Evolutionary conservation across 2,329 filamentous ascomycete genomes (phyloP), one percentile per base, ranked within the genome.

Genomic region (Zelopaecilomyces penicillatus): DNA sequence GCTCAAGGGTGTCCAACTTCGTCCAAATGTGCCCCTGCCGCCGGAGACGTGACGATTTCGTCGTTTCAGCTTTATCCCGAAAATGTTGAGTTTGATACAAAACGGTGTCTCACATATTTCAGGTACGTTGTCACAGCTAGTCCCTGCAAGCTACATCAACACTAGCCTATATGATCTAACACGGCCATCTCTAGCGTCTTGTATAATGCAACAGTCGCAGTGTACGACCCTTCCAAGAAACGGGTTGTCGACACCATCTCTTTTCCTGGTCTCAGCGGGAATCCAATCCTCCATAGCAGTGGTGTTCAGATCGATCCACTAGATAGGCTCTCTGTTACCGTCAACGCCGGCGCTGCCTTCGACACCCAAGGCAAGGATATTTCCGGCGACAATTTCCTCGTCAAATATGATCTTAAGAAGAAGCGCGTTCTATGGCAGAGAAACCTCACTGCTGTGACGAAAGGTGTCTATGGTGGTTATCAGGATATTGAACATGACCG

Each of bases 401-500:
- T 66, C 30, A 65, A 65, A 43, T 66, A 61, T 43, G 55, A 65
- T 42, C 50, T 61, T 2, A 28, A 48, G 7, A 42, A 43, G 8
- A 42, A 55, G 7, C 41, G 47, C 30, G 42, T 56, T 2, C 49
- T 64, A 6, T 68, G 63, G 63, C 49, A 44, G 11, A 42, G 54
- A 7, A 63, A 68, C 48, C 46, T 69, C 7, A 65, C 60, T 0
- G 48, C 52, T 1, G 41, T 60, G 0, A 58, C 57, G 0, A 41
- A 48, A 0, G 61, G 61, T 4, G 44, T 41, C 0, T 68, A 63
- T 47, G 59, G 64, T 27, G 67, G 63, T 5, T 66, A 60, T 32
- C 66, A 69, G 45, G 67, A 70, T 41, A 54, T 67, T 3, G 65
- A 63, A 33, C 59, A 63, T 41, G 65, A 67, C 39, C 35, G 41